Percentiles rank a stretch among this genome's conserved stretches.
Evolutionary conservation across 139 green algal genomes (phyloP).

Genomic region (Chlamydomonas sphaeroides): DNA sequence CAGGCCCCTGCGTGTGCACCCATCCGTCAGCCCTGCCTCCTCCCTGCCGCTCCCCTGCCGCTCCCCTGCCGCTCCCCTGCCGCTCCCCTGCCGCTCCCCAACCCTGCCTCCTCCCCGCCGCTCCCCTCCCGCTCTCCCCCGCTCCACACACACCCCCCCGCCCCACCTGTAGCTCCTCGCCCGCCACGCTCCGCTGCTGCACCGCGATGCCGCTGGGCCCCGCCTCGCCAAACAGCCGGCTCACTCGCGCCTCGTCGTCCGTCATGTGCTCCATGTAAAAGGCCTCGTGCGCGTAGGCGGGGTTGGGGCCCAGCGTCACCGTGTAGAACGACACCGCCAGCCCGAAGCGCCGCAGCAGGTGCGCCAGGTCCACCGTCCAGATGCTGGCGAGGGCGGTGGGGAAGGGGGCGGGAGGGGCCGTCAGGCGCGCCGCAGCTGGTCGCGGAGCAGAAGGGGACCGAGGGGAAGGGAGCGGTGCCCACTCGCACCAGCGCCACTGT

Average conservation of each 20-base stretch:
- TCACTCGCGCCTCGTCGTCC: conserved; percentile 62
- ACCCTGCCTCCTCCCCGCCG: neutral
- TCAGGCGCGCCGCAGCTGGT: too few relatives aligned
- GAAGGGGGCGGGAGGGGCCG: too few relatives aligned
- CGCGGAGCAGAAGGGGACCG: too few relatives aligned
- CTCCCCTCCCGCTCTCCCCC: too few relatives aligned
- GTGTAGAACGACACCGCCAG: conserved; percentile 78
- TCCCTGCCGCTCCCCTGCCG: too few relatives aligned
- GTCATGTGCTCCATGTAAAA: conserved; percentile 88
- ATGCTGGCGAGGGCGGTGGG: conserved; percentile 64
- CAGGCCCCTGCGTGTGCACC: too few relatives aligned
- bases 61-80: neutral
- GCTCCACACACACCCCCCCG: too few relatives aligned
- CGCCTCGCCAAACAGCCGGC: conserved; percentile 79
- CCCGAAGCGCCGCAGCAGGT: conserved; percentile 81
- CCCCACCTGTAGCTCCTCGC: conserved; percentile 49
- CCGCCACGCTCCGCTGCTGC: conserved; percentile 56
- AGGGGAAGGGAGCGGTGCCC: too few relatives aligned
- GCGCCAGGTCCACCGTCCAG: conserved; percentile 94
- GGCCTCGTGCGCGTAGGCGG: conserved; percentile 76
- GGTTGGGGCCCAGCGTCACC: conserved; percentile 85
- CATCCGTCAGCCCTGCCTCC: too few relatives aligned
- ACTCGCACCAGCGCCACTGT: too few relatives aligned
- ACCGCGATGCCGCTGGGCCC: conserved; percentile 64
- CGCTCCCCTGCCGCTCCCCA: neutral